Evolutionary conservation across 352 stramenopile species (phyloP), one percentile per base, ranked within the genome.

Genomic region (Pythium oligandrum): DNA sequence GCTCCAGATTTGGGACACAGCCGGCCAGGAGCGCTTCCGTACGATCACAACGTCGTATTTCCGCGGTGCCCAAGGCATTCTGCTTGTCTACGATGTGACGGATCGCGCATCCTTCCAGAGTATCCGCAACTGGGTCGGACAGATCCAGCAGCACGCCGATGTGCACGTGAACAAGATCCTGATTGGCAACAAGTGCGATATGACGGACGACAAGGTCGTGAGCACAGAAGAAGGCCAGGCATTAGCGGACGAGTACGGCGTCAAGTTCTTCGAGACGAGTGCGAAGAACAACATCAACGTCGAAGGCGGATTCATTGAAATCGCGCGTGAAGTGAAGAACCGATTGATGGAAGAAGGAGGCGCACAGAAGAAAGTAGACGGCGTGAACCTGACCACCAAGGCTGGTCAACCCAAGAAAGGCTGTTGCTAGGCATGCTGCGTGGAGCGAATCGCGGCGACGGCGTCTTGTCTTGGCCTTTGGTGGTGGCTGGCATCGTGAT

Each of bases 41-140:
- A 99, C 96, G 50, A 99, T 99, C 70, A 99, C 97, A 61, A 98
- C 91, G 48, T 98, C 96, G 37, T 99, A 99, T 67, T 99, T 99
- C 68, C 92, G 97, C 55, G 97, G 97, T 44, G 96, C 97, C 17
- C 96, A 99, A 71, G 97, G 97, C 56, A 99, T 99, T 70, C 74
- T 99, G 61, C 91, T 99, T 44, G 96, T 99, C 37, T 99, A 99
- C 76, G 96, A 99, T 69, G 93, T 99, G 38, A 99, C 96, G 44
- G 94, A 99, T 68, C 90, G 95, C 51, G 86, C 93, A 46, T 98
- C 93, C 9, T 99, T 98, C 76, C 94, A 99, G 68, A 97, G 84
- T 63, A 98, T 99, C 55, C 87, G 91, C 59, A 98, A 98, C 74
- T 99, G 96, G 96, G 97, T 99, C 47, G 91, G 88, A 4, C 89